Conservation (phyloP, 1,284 basidiomycete genomes). For the Boletus semigastroideus region DNA sequence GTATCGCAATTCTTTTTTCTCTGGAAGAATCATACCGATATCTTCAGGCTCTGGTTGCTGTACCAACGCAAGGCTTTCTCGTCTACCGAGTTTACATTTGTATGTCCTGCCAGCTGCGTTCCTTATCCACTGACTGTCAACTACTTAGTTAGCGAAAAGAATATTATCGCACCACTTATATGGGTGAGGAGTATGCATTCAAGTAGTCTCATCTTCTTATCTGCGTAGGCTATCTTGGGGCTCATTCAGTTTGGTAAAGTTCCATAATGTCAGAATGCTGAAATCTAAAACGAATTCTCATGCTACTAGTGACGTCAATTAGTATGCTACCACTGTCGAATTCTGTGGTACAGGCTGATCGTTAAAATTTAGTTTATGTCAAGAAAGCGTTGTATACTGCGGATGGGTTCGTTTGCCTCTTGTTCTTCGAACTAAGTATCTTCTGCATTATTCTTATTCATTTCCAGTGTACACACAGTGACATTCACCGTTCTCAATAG, state of each 20-base stretch:
- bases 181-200: constrained; percentile 8
- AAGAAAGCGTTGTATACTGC: not conserved
- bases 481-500: not conserved
- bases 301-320: not conserved
- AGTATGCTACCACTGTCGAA: not conserved
- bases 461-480: not conserved
- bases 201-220: not conserved
- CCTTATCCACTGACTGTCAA: not conserved
- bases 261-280: too few species aligned
- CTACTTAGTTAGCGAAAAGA: constrained; percentile 10
- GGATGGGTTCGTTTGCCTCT: constrained; percentile 14
- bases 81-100: constrained; percentile 15
- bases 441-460: not conserved
- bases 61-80: constrained; percentile 12
- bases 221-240: not conserved
- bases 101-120: not conserved
- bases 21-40: not conserved
- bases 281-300: not conserved
- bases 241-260: constrained; percentile 12
- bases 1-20: not conserved
- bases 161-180: not conserved
- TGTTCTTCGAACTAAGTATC: not conserved
- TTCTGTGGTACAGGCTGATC: not conserved
- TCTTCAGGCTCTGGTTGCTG: not conserved
- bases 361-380: constrained; percentile 1